These are phyloP conservation scores for Trametes villosa DNA, from an alignment of 768 basidiomycete genomes.

Conservation along the genomic window DNA sequence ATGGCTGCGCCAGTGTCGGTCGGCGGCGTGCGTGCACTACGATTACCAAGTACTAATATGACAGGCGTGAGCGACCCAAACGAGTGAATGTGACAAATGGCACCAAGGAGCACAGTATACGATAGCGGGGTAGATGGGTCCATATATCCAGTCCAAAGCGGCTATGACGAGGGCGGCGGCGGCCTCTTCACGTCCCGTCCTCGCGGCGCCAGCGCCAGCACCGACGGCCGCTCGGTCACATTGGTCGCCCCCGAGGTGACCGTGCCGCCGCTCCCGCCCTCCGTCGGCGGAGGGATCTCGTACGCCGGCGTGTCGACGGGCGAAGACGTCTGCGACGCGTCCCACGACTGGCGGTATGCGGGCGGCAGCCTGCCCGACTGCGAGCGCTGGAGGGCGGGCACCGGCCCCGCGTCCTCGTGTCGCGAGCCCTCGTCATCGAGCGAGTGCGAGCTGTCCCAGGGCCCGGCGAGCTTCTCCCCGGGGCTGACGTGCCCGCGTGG, in stretches of 20 bases:
- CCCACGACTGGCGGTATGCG: conserved; percentile 21
- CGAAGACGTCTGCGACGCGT: neutral
- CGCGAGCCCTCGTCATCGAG: conserved; percentile 1
- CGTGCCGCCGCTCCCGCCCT: neutral
- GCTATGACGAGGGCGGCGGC: neutral
- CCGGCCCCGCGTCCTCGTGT: conserved; percentile 18
- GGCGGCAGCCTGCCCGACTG: conserved; percentile 20
- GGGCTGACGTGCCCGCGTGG: conserved; percentile 1
- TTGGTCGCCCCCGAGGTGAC: neutral
- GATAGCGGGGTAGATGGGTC: neutral
- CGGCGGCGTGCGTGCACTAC: too few species aligned
- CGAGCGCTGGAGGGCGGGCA: conserved; percentile 12
- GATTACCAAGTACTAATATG: neutral
- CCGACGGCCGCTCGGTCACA: neutral
- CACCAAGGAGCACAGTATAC: neutral
- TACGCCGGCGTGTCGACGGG: neutral
- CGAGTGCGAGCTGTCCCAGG: neutral
- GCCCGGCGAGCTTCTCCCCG: neutral
- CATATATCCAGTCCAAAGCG: neutral
- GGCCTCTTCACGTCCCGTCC: neutral
- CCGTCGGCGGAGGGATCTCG: neutral
- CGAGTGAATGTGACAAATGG: neutral
- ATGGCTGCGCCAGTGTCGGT: too few species aligned
- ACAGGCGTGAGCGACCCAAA: neutral
- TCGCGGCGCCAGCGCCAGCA: neutral